These are phyloP conservation scores for Crucihimalaya himalaica DNA, from an alignment of 345 rosid species.

Conservation along the genomic window DNA sequence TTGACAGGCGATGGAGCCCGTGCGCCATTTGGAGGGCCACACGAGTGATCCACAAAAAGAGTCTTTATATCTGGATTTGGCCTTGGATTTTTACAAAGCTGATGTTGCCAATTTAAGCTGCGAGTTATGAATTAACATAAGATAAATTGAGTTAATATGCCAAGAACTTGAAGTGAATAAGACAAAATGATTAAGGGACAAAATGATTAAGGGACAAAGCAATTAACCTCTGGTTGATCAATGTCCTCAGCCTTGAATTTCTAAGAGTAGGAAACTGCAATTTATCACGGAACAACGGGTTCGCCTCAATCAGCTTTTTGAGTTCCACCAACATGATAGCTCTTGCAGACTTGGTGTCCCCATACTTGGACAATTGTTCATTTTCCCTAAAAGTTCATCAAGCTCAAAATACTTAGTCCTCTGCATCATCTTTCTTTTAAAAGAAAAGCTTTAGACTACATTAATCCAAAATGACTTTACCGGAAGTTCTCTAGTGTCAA, in stretches of 20 bases:
- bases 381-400: conserved; percentile 66
- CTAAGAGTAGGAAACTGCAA: conserved; percentile 92
- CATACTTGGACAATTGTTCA: conserved; percentile 94
- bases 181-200: not conserved
- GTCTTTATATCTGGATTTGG: conserved; percentile 98
- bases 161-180: conserved; percentile 7
- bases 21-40: conserved; percentile 98
- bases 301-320: conserved; percentile 96
- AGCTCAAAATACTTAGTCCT: conserved; percentile 13
- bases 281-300: conserved; percentile 94
- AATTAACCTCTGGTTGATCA: conserved; percentile 87
- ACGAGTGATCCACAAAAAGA: conserved; percentile 93
- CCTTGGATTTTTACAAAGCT: conserved; percentile 95
- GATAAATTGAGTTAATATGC: conserved; percentile 18
- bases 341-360: conserved; percentile 97
- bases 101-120: conserved; percentile 99
- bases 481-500: conserved; percentile 92
- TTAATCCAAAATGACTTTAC: conserved; percentile 37
- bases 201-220: not conserved
- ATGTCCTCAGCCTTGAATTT: conserved; percentile 84
- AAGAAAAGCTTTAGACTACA: not conserved
- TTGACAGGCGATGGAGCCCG: conserved; percentile 92
- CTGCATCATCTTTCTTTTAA: conserved; percentile 23
- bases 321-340: conserved; percentile 96
- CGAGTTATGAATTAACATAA: conserved; percentile 16